A percentile compares a stretch with the other conserved stretches of the same genome.
These are phyloP conservation scores for Myxozyma melibiosi DNA, from an alignment of 805 yeast genomes.

Conservation along the genomic window DNA sequence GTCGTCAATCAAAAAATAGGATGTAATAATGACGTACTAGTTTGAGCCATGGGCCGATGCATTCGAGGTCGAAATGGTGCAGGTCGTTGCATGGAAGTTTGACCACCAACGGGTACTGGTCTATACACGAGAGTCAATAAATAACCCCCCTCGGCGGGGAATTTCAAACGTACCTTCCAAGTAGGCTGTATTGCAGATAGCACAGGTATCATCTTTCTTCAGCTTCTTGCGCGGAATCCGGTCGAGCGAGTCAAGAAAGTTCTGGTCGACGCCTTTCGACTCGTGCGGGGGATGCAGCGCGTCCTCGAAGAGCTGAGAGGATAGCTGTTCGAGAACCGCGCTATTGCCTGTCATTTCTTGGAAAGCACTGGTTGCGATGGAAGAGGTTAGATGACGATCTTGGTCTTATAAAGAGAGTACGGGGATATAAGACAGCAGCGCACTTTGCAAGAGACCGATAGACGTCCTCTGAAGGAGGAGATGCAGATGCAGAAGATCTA, in stretches of 20 bases:
- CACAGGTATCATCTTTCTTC: constrained; percentile 61
- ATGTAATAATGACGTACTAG: constrained; percentile 45
- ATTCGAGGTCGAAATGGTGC: constrained; percentile 85
- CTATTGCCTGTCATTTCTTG: constrained; percentile 25
- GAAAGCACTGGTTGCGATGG: constrained; percentile 19
- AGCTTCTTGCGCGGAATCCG: constrained; percentile 57
- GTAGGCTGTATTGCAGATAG: constrained; percentile 79
- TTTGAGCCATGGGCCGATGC: constrained; percentile 87
- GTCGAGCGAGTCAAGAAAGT: constrained; percentile 74
- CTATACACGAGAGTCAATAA: constrained; percentile 39
- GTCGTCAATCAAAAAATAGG: constrained; percentile 36
- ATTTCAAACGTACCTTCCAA: constrained; percentile 46
- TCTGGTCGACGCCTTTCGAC: constrained; percentile 61
- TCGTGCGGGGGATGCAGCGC: constrained; percentile 21
- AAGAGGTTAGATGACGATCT: neutral
- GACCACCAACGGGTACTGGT: constrained; percentile 78
- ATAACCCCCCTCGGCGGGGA: neutral
- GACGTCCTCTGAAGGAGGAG: constrained; percentile 5
- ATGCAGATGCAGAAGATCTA: neutral
- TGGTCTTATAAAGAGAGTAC: neutral
- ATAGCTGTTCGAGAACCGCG: constrained; percentile 22
- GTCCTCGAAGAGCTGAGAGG: constrained; percentile 25
- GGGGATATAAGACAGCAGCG: neutral
- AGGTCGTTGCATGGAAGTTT: constrained; percentile 64
- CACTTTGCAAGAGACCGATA: constrained; percentile 27